These are phyloP conservation scores for Blastobotrys malaysiensis DNA, from an alignment of 1,139 yeast species.

Conservation along the genomic window DNA sequence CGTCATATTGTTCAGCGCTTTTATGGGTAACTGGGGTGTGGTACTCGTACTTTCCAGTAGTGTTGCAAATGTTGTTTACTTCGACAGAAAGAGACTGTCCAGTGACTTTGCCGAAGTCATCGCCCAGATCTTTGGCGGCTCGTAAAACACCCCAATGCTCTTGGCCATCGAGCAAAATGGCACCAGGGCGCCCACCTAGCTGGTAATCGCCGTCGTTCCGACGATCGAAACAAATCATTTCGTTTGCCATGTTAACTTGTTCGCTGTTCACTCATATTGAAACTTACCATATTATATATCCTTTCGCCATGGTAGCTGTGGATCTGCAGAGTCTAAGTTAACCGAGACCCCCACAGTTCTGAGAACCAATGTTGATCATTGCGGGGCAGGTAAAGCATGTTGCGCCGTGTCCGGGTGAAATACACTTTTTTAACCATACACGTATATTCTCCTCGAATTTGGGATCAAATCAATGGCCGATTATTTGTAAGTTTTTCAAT, in stretches of 20 bases:
- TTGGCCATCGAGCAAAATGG: not conserved
- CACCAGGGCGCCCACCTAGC: not conserved
- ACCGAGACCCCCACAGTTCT: not conserved
- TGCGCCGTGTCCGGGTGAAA: not conserved
- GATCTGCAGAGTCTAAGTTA: not conserved
- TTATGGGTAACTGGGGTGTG: slow-evolving; percentile 11
- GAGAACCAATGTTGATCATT: not conserved
- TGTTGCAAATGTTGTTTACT: slow-evolving; percentile 5
- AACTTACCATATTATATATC: not conserved
- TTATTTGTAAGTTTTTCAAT: too few relatives aligned
- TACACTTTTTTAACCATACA: not conserved
- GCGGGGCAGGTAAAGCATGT: not conserved
- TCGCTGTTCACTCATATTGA: not conserved
- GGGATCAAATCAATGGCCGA: too few relatives aligned
- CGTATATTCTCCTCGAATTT: too few relatives aligned
- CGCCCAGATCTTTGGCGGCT: not conserved
- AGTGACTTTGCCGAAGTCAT: not conserved
- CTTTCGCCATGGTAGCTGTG: not conserved
- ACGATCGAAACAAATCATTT: not conserved
- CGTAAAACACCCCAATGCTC: not conserved
- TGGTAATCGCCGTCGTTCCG: not conserved
- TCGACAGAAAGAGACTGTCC: slow-evolving; percentile 6
- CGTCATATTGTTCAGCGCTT: not conserved
- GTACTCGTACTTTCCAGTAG: slow-evolving; percentile 17
- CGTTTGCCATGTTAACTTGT: not conserved